phyloP scores from a whole-genome alignment of 139 green algal genomes.

The Haematococcus lacustris region DNA sequence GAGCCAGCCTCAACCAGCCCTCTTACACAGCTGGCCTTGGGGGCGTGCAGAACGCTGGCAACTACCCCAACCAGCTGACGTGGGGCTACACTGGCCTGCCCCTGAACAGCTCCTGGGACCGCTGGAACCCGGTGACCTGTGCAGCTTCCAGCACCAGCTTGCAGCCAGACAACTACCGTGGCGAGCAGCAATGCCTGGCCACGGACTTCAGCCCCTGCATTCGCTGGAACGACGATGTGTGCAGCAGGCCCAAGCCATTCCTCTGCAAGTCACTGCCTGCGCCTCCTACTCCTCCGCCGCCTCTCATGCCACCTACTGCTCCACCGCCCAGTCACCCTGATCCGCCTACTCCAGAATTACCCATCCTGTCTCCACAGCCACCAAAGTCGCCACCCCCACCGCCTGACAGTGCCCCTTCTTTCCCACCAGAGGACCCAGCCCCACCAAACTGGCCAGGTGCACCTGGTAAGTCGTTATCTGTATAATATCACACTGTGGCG shows the following conservation, averaged over 20 bases:
- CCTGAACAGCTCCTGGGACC: background rate
- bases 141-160: background rate
- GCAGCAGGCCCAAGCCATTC: background rate
- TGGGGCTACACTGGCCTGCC: constrained; percentile 2
- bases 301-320: background rate
- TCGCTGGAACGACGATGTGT: constrained; percentile 6
- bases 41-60: background rate
- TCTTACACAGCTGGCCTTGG: background rate
- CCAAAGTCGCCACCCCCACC: too few species aligned
- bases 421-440: too few species aligned
- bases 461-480: too few species aligned
- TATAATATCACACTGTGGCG: too few species aligned
- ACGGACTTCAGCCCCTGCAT: background rate
- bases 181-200: constrained; percentile 1
- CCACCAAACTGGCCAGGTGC: too few species aligned
- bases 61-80: background rate
- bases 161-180: constrained; percentile 1
- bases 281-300: background rate
- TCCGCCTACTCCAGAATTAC: too few species aligned
- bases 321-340: too few species aligned
- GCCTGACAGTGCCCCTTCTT: too few species aligned
- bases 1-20: background rate
- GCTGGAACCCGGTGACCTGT: constrained; percentile 1
- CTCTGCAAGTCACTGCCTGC: background rate
- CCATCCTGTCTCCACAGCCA: too few species aligned